Percentiles rank a stretch among this genome's conserved stretches.
Evolutionary conservation across 2,329 filamentous ascomycete species (phyloP).

Genomic region (Epichloe aotearoae): DNA sequence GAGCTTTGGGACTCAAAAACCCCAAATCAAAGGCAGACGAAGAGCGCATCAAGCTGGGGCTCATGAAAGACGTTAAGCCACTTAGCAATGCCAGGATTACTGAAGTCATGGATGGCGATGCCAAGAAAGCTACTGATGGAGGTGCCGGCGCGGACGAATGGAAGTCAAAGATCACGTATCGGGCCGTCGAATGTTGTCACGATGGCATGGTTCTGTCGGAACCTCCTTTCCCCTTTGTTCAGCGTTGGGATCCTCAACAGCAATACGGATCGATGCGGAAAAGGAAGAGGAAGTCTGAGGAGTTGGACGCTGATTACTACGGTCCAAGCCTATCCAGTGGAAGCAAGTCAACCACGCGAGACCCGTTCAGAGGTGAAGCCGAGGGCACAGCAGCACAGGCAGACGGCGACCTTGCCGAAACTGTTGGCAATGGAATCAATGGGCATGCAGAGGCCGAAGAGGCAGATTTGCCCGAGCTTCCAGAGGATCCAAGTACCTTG

Average conservation of each 20-base stretch:
- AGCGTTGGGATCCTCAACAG: constrained; percentile 77
- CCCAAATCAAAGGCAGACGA: constrained; percentile 59
- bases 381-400: constrained; percentile 3
- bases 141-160: constrained; percentile 48
- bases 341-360: constrained; percentile 5
- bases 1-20: constrained; percentile 54
- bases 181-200: constrained; percentile 75
- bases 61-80: constrained; percentile 41
- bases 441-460: background rate
- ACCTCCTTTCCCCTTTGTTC: constrained; percentile 80
- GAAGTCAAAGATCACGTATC: constrained; percentile 59
- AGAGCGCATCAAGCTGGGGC: constrained; percentile 43
- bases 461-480: constrained; percentile 51
- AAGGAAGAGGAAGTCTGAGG: constrained; percentile 33
- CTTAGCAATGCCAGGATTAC: constrained; percentile 22
- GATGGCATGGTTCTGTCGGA: constrained; percentile 53
- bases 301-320: constrained; percentile 17
- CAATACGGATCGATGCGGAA: constrained; percentile 29
- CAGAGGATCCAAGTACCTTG: constrained; percentile 41
- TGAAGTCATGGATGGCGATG: constrained; percentile 6
- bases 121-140: constrained; percentile 7
- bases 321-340: constrained; percentile 13
- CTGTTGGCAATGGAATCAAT: background rate
- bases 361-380: background rate
- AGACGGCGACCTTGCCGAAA: background rate